Percentiles rank a stretch among this genome's conserved stretches.
Conservation (phyloP, 1,284 basidiomycete genomes). For the Ustilago sp. region DNA sequence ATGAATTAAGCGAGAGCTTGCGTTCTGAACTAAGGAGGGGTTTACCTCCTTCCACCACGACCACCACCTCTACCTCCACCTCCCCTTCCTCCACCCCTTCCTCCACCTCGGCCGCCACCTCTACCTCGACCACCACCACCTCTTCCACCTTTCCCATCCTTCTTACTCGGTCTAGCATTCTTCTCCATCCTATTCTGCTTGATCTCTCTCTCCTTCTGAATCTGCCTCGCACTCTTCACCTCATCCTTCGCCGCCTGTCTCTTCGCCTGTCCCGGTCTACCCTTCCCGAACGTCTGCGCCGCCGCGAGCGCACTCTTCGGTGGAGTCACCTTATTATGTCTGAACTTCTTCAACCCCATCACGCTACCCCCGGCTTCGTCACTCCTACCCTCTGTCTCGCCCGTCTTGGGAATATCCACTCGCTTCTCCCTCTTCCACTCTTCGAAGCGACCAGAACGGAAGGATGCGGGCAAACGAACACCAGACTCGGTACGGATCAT, state of each 20-base stretch:
- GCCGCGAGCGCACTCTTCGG: constrained; percentile 31
- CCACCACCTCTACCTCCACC: constrained; percentile 10
- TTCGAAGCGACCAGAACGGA: constrained; percentile 91
- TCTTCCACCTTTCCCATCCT: constrained; percentile 21
- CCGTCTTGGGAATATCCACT: constrained; percentile 80
- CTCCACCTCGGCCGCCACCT: constrained; percentile 22
- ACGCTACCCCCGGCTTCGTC: constrained; percentile 71
- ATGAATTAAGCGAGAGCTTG: background rate
- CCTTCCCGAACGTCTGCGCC: constrained; percentile 44
- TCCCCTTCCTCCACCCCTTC: constrained; percentile 13
- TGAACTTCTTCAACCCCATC: constrained; percentile 45
- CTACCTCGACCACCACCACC: constrained; percentile 10
- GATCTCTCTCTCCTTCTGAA: constrained; percentile 59
- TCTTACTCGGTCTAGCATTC: constrained; percentile 61
- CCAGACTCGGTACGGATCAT: constrained; percentile 94
- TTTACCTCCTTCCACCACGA: constrained; percentile 25
- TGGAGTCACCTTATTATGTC: constrained; percentile 56
- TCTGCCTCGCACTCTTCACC: constrained; percentile 58
- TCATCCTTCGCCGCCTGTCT: constrained; percentile 51
- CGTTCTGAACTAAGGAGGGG: background rate
- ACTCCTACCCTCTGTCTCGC: constrained; percentile 76
- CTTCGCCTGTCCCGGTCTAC: constrained; percentile 48
- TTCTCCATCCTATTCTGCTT: constrained; percentile 60
- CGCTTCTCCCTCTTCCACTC: constrained; percentile 89
- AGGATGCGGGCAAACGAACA: constrained; percentile 88